Evolutionary conservation across 129 eudicot species (phyloP), one percentile per base, ranked within the genome.

Genomic region (Deinandra increscens): DNA sequence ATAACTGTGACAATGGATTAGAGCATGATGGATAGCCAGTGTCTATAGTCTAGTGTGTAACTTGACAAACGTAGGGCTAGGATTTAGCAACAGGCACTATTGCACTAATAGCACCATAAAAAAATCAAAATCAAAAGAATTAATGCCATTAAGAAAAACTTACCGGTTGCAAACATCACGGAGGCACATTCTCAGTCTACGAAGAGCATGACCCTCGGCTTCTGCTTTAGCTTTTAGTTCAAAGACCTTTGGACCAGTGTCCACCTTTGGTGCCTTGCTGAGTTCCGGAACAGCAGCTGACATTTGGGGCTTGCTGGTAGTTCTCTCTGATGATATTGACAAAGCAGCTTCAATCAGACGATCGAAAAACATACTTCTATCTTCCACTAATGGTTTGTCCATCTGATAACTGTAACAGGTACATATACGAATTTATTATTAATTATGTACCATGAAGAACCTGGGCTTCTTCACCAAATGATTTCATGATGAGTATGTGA

Each of bases 161-260:
- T 60, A 93, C 99, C 99, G 84, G 72, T 94, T 94, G 77, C 99
- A 94, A 66, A 94, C 86, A 75, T 94, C 99, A 58, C 99, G 95
- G 18, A 94, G 87, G 69, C 99, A 94, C 99, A 94, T 94, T 55
- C 99, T 85, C 74, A 94, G 49, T 75, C 99, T 88, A 4, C 99
- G 88, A 51, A 94, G 91, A 64, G 96, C 97, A 64, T 94, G 99
- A 44, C 89, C 88, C 81, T 94, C 86, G 18, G 97, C 88, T 78
- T 94, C 99, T 61, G 88, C 94, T 78, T 90, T 90, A 46, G 91
- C 90, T 76, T 84, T 87, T 60, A 94, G 80, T 75, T 94, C 99
- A 59, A 97, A 94, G 71, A 79, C 76, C 83, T 94, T 94, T 4
- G 99, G 99, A 54, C 90, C 97, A 50, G 89, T 62, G 79, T 76